Conservation (phyloP, 371 early-diverging fungal genomes). For the Mucor ambiguus region DNA sequence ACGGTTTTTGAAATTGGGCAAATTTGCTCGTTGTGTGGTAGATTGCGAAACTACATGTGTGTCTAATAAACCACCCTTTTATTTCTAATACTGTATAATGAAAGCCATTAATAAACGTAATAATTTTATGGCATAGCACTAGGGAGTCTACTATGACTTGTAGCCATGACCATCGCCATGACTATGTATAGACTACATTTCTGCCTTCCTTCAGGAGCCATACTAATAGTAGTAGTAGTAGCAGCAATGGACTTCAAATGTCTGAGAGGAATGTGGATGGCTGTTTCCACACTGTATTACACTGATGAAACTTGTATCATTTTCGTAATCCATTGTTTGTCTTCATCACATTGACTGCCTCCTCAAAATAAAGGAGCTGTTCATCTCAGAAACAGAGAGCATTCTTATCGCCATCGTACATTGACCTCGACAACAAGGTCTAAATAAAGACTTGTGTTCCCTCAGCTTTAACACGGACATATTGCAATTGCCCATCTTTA, state of each 20-base stretch:
- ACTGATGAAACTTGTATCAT: background rate
- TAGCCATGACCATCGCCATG: background rate
- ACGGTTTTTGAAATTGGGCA: conserved; percentile 1
- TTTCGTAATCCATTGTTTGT: background rate
- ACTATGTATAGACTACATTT: background rate
- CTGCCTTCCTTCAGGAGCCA: background rate
- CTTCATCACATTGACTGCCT: background rate
- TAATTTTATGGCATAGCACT: background rate
- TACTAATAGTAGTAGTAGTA: background rate
- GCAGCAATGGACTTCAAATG: too few species aligned
- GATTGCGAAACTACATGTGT: background rate
- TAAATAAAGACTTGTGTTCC: background rate
- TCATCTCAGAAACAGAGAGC: background rate
- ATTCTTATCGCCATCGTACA: background rate
- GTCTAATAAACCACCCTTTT: background rate
- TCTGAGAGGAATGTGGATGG: background rate
- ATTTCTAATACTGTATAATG: background rate
- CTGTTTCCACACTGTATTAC: background rate
- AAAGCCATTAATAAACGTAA: background rate
- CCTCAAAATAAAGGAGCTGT: background rate
- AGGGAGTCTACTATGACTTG: background rate
- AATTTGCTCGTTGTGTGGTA: background rate
- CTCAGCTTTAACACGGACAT: background rate
- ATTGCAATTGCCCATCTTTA: background rate
- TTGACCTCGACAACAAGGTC: background rate